Percentiles rank a stretch among this genome's conserved stretches.
phyloP scores from a whole-genome alignment of 768 basidiomycete genomes.

The Russula abietina region DNA sequence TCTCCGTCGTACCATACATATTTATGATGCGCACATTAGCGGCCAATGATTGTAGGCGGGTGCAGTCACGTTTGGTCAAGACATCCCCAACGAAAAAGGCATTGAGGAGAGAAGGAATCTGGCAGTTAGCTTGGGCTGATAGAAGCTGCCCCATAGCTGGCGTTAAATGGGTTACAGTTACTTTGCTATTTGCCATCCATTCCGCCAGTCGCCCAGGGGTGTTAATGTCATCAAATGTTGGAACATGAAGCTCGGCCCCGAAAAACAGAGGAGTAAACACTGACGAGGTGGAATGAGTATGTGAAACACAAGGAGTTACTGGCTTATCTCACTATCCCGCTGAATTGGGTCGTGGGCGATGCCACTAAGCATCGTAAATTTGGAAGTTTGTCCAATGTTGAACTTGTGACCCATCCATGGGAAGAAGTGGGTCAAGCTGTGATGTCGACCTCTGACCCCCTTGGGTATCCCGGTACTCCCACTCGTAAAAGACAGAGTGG shows the following conservation, averaged over 20 bases:
- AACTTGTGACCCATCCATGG: conserved; percentile 97
- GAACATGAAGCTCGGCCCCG: conserved; percentile 91
- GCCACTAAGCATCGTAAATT: conserved; percentile 97
- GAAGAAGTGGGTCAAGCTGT: conserved; percentile 97
- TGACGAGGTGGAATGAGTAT: conserved; percentile 31
- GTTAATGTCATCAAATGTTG: conserved; percentile 94
- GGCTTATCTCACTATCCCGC: conserved; percentile 76
- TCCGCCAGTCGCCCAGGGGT: conserved; percentile 94
- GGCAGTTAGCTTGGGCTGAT: conserved; percentile 74
- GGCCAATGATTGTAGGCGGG: conserved; percentile 88
- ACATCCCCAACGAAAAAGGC: conserved; percentile 99
- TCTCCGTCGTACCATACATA: conserved; percentile 99
- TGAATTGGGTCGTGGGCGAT: conserved; percentile 99
- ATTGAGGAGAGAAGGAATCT: conserved; percentile 79
- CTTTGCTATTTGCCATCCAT: conserved; percentile 92
- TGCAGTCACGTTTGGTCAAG: conserved; percentile 95
- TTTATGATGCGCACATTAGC: conserved; percentile 92
- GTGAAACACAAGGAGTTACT: not conserved
- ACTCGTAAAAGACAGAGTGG: conserved; percentile 92
- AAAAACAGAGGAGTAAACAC: conserved; percentile 99
- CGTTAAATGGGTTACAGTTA: conserved; percentile 96
- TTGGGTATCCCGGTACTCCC: conserved; percentile 98
- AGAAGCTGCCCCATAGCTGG: conserved; percentile 99
- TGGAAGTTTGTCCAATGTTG: conserved; percentile 62
- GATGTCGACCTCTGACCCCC: conserved; percentile 94